Percentiles rank a stretch among this genome's conserved stretches.
These are phyloP conservation scores for Coniella lustricola DNA, from an alignment of 2,329 filamentous ascomycete species.

Conservation along the genomic window DNA sequence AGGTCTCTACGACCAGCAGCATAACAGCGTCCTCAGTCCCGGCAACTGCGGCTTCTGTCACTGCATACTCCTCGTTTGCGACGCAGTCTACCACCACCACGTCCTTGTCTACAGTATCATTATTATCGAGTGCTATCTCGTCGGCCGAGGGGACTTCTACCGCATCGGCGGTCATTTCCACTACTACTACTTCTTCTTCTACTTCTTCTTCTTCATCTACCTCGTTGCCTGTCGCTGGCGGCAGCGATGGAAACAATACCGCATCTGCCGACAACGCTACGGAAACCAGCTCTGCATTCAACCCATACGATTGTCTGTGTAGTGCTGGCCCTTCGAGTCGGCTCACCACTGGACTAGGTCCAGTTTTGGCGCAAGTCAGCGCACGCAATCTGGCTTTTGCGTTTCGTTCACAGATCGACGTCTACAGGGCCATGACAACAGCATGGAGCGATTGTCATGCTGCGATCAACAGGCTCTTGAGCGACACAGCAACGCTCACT, in stretches of 20 bases:
- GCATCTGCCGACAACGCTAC: slow-evolving; percentile 2
- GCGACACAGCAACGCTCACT: background rate
- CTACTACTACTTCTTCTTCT: background rate
- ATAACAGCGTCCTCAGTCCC: background rate
- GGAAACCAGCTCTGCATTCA: background rate
- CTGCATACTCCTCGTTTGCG: background rate
- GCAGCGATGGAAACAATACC: background rate
- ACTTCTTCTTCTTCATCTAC: too few species aligned
- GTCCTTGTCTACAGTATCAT: slow-evolving; percentile 4
- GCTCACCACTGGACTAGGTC: background rate
- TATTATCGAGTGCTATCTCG: slow-evolving; percentile 8
- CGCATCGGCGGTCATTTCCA: slow-evolving; percentile 4
- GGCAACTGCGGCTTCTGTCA: background rate
- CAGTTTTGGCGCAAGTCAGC: slow-evolving; percentile 1
- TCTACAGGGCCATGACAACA: background rate
- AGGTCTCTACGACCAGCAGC: background rate
- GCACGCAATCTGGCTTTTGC: background rate
- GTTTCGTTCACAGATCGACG: background rate
- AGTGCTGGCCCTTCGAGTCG: background rate
- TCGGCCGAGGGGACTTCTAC: slow-evolving; percentile 14
- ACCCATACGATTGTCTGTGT: slow-evolving; percentile 8
- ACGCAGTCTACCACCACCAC: background rate
- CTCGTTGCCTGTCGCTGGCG: too few species aligned
- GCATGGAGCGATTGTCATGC: slow-evolving; percentile 1
- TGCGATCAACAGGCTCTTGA: background rate